Conservation (phyloP, 306 rosid genomes). For the Phaseolus lunatus region DNA sequence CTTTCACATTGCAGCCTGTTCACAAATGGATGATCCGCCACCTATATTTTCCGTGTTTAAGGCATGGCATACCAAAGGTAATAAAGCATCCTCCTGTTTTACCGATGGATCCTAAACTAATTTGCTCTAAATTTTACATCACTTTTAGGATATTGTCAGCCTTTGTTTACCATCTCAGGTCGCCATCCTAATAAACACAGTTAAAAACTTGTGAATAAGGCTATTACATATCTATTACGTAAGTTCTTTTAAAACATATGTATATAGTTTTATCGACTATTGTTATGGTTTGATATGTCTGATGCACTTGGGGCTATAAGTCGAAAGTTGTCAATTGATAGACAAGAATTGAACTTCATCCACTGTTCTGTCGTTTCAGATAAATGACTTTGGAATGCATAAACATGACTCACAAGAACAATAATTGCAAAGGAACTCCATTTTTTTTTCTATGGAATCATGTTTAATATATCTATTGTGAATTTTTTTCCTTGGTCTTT, state of each 20-base stretch:
- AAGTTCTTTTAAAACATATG: not conserved
- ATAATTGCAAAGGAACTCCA: not conserved
- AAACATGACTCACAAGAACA: slow-evolving; percentile 24
- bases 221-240: not conserved
- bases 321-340: slow-evolving; percentile 7
- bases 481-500: not conserved
- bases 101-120: not conserved
- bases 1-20: slow-evolving; percentile 75
- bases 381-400: slow-evolving; percentile 14
- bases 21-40: slow-evolving; percentile 99
- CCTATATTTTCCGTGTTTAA: slow-evolving; percentile 86
- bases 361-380: not conserved
- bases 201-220: no score
- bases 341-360: not conserved
- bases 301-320: not conserved
- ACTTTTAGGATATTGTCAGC: slow-evolving; percentile 19
- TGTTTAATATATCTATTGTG: not conserved
- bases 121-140: not conserved
- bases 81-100: slow-evolving; percentile 31
- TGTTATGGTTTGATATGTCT: not conserved
- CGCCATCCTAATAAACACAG: no score
- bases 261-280: not conserved
- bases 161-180: slow-evolving; percentile 30
- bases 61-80: slow-evolving; percentile 89
- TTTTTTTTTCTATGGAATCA: not conserved